A percentile compares a stretch with the other conserved stretches of the same genome.
Evolutionary conservation across 2,329 filamentous ascomycete genomes (phyloP).

Genomic region (Penicillium psychrosexuale): DNA sequence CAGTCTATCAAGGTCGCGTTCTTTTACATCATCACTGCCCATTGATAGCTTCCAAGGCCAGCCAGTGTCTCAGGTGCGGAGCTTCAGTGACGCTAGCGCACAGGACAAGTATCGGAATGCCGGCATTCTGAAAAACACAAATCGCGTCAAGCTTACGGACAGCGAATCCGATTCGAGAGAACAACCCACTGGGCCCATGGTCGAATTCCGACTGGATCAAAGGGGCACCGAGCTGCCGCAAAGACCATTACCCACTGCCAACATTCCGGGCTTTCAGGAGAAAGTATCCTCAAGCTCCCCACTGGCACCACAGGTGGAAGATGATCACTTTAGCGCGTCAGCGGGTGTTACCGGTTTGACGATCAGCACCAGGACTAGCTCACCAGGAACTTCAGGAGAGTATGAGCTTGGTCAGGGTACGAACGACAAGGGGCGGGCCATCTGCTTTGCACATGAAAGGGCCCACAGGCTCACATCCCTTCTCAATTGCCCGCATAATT

Average conservation of each 20-base stretch:
- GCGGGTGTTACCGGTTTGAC: slow-evolving; percentile 29
- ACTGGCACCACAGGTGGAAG: slow-evolving; percentile 24
- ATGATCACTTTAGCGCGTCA: slow-evolving; percentile 28
- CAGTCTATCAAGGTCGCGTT: slow-evolving; percentile 27
- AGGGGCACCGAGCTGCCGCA: slow-evolving; percentile 32
- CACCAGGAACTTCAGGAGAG: slow-evolving; percentile 16
- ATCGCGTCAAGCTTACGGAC: slow-evolving; percentile 35
- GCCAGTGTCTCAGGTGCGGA: slow-evolving; percentile 11
- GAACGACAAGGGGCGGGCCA: slow-evolving; percentile 35
- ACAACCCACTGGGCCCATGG: slow-evolving; percentile 22
- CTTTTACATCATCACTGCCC: slow-evolving; percentile 23
- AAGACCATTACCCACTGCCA: slow-evolving; percentile 34
- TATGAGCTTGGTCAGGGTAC: slow-evolving; percentile 26
- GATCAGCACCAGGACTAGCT: slow-evolving; percentile 27
- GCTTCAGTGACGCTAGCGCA: slow-evolving; percentile 22
- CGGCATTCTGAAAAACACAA: slow-evolving; percentile 36
- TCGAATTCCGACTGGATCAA: slow-evolving; percentile 30
- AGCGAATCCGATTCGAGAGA: slow-evolving; percentile 23
- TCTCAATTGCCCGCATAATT: slow-evolving; percentile 31
- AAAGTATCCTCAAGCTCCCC: slow-evolving; percentile 22
- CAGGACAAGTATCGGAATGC: slow-evolving; percentile 38
- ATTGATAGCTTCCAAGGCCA: slow-evolving; percentile 25
- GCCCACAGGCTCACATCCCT: slow-evolving; percentile 35
- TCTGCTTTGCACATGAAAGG: slow-evolving; percentile 36
- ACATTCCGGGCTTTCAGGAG: slow-evolving; percentile 36